A percentile compares a stretch with the other conserved stretches of the same genome.
These are phyloP conservation scores for Hypoxylon sp. DNA, from an alignment of 2,329 filamentous ascomycete genomes.

Conservation along the genomic window DNA sequence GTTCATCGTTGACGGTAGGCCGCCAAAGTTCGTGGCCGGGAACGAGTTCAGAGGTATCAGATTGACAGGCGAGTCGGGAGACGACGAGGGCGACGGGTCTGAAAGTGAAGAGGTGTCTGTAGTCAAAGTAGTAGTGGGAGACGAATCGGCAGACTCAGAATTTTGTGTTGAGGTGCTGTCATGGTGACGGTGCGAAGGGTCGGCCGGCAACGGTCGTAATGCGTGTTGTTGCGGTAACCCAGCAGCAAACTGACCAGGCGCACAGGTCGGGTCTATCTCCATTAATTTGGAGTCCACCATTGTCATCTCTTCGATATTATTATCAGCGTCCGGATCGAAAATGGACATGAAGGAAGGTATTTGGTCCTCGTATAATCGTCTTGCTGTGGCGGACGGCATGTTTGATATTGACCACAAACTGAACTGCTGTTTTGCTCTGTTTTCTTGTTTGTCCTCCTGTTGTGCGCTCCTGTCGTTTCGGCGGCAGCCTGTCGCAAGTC, in stretches of 20 bases:
- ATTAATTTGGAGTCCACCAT: slow-evolving; percentile 63
- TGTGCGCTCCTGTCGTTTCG: background rate
- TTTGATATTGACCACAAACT: slow-evolving; percentile 42
- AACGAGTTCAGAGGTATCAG: slow-evolving; percentile 76
- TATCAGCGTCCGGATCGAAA: slow-evolving; percentile 69
- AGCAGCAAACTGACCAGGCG: slow-evolving; percentile 44
- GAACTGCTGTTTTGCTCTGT: slow-evolving; percentile 1
- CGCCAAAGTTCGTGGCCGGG: slow-evolving; percentile 65
- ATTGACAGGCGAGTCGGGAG: slow-evolving; percentile 86
- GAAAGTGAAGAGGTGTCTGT: slow-evolving; percentile 90
- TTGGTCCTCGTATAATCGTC: slow-evolving; percentile 71
- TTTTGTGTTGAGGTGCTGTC: slow-evolving; percentile 80
- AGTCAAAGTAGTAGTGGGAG: slow-evolving; percentile 91
- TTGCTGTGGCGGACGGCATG: slow-evolving; percentile 69
- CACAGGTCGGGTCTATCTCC: slow-evolving; percentile 52
- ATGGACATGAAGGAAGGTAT: slow-evolving; percentile 81
- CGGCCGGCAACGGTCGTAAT: slow-evolving; percentile 52
- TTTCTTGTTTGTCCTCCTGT: slow-evolving; percentile 2
- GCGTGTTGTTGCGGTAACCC: slow-evolving; percentile 49
- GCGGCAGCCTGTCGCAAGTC: slow-evolving; percentile 18
- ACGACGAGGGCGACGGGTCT: slow-evolving; percentile 89
- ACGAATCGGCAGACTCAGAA: slow-evolving; percentile 89
- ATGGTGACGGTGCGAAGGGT: slow-evolving; percentile 71
- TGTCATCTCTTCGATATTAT: slow-evolving; percentile 62
- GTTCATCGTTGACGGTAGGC: slow-evolving; percentile 54